phyloP scores from a whole-genome alignment of 768 basidiomycete genomes.

The Galerina marginata region DNA sequence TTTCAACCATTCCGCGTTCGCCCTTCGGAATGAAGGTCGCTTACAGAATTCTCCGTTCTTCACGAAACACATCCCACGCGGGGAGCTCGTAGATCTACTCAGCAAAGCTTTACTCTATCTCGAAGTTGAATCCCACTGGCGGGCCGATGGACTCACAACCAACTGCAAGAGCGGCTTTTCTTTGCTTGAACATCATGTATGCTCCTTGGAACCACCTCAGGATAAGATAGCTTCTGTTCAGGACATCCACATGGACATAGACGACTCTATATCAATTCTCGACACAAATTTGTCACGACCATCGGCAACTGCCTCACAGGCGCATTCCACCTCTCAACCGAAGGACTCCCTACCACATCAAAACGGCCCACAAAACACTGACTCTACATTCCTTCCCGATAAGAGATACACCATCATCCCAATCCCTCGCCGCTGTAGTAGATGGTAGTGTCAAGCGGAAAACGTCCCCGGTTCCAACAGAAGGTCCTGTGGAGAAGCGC shows the following conservation, averaged over 20 bases:
- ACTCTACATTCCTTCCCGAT: background rate
- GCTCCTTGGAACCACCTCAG: slow-evolving; percentile 55
- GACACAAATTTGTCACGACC: slow-evolving; percentile 8
- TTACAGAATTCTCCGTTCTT: slow-evolving; percentile 73
- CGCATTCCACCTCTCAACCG: slow-evolving; percentile 18
- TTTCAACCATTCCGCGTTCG: slow-evolving; percentile 82
- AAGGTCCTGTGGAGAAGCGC: slow-evolving; percentile 68
- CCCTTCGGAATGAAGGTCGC: slow-evolving; percentile 74
- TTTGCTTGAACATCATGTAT: slow-evolving; percentile 76
- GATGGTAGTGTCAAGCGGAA: slow-evolving; percentile 53
- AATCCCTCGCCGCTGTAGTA: slow-evolving; percentile 17
- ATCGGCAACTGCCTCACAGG: slow-evolving; percentile 2
- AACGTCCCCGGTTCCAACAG: slow-evolving; percentile 50
- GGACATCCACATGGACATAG: slow-evolving; percentile 25
- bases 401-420: slow-evolving; percentile 10
- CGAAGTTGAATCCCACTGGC: slow-evolving; percentile 87
- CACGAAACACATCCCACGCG: slow-evolving; percentile 77
- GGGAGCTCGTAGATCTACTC: slow-evolving; percentile 81
- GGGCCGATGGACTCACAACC: slow-evolving; percentile 59
- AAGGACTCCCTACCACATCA: slow-evolving; percentile 16
- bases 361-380: slow-evolving; percentile 13
- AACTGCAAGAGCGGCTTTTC: slow-evolving; percentile 77
- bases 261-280: slow-evolving; percentile 11
- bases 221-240: slow-evolving; percentile 26
- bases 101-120: slow-evolving; percentile 80